Evolutionary conservation across 179 eudicot species (phyloP).

Genomic region (Silene coronaria): DNA sequence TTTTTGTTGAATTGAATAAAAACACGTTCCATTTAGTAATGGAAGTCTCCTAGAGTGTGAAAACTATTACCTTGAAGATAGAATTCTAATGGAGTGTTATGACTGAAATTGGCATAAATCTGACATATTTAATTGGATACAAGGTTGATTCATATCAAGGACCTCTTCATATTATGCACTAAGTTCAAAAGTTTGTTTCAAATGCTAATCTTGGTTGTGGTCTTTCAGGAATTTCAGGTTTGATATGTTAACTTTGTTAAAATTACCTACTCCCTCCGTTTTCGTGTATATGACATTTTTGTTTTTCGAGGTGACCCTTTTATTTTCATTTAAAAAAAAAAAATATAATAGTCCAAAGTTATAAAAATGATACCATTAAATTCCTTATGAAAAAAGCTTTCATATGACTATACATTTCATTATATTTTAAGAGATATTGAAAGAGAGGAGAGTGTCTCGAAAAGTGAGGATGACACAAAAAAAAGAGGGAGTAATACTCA

Average conservation of each 20-base stretch:
- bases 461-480: too few relatives aligned
- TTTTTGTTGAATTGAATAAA: background rate
- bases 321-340: too few relatives aligned
- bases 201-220: constrained; percentile 1
- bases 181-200: constrained; percentile 4
- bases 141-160: constrained; percentile 1
- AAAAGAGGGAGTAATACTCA: too few relatives aligned
- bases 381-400: too few relatives aligned
- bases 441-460: too few relatives aligned
- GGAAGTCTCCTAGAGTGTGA: background rate
- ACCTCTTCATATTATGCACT: background rate
- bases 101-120: background rate
- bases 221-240: background rate
- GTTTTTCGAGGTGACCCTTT: too few relatives aligned
- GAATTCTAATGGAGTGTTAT: background rate
- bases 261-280: too few relatives aligned
- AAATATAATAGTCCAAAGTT: too few relatives aligned
- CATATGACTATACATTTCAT: too few relatives aligned
- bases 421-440: too few relatives aligned
- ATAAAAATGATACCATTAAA: too few relatives aligned
- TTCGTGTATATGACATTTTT: too few relatives aligned
- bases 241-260: background rate
- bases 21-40: background rate
- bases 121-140: background rate
- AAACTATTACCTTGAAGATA: constrained; percentile 5